Evolutionary conservation across 805 yeast species (phyloP).

Genomic region (Groenewaldozyma tartarivorans): DNA sequence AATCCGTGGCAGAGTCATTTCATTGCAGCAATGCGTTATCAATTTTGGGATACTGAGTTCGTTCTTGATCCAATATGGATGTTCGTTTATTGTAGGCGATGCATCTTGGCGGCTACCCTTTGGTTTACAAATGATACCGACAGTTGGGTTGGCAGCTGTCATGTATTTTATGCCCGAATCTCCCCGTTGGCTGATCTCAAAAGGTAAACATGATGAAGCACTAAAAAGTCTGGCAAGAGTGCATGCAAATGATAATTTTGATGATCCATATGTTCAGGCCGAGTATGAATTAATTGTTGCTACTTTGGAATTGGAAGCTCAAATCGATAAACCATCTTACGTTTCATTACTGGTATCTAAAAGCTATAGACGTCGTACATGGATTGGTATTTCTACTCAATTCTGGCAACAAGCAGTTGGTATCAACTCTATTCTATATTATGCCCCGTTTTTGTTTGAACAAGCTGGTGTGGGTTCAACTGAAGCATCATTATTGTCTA

Average conservation of each 20-base stretch:
- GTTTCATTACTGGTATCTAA: too few relatives aligned
- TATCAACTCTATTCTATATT: slow-evolving; percentile 31
- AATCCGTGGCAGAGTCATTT: slow-evolving; percentile 25
- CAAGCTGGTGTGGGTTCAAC: slow-evolving; percentile 40
- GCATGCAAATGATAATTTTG: slow-evolving; percentile 36
- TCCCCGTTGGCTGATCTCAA: slow-evolving; percentile 37
- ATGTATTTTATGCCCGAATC: slow-evolving; percentile 32
- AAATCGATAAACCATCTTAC: too few relatives aligned
- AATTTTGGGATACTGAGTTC: slow-evolving; percentile 28
- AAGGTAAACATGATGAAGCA: slow-evolving; percentile 43
- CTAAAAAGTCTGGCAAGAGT: slow-evolving; percentile 29
- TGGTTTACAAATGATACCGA: slow-evolving; percentile 45
- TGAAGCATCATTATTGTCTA: slow-evolving; percentile 50
- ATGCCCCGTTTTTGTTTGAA: slow-evolving; percentile 43
- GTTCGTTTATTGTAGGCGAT: slow-evolving; percentile 32
- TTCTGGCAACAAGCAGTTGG: slow-evolving; percentile 23
- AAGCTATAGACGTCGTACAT: slow-evolving; percentile 7
- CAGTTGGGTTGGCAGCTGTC: slow-evolving; percentile 36
- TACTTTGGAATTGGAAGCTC: slow-evolving; percentile 36
- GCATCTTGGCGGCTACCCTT: slow-evolving; percentile 48
- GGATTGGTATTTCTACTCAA: slow-evolving; percentile 23
- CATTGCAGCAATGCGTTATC: slow-evolving; percentile 23
- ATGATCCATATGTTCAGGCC: slow-evolving; percentile 37
- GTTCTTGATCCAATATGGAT: slow-evolving; percentile 42
- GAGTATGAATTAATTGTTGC: slow-evolving; percentile 40